Evolutionary conservation across 306 rosid species (phyloP), one percentile per base, ranked within the genome.

Genomic region (Nissolia schottii): DNA sequence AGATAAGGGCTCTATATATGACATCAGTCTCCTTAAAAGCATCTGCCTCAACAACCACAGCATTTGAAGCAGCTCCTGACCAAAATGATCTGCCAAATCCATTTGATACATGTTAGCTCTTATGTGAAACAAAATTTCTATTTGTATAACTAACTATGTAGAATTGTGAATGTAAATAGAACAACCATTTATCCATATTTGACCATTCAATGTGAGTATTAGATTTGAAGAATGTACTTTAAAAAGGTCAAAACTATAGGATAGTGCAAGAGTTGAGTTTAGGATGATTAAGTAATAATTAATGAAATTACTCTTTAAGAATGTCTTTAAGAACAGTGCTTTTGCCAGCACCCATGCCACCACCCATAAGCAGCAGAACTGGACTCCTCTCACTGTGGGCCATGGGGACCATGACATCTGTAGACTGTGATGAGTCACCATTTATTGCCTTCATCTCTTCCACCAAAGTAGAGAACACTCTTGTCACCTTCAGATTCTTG

Each of bases 311-410:
- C 98, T 86, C 94, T 59, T 91, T 83, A 57, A 77, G 85, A 80
- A 91, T 89, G 49, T 86, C 85, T 83, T 89, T 89, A 63, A 94
- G 92, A 77, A 91, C 96, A 3, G 97, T 91, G 86, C 97, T 94
- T 67, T 94, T 94, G 85, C 98, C 97, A 28, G 92, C 96, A 2
- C 97, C 97, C 98, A 91, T 91, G 28, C 98, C 98, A 75, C 98
- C 97, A 3, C 98, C 98, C 92, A 94, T 94, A 5, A 94, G 83
- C 13, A 94, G 77, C 25, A 94, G 79, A 45, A 94, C 91, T 1
- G 97, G 98, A 63, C 92, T 91, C 53, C 98, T 85, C 53, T 91
- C 59, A 12, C 69, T 75, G 79, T 38, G 89, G 20, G 76, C 85
- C 16, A 55, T 67, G 12, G 92, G 90, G 4, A 69, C 77, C 90